These are phyloP conservation scores for Ballota nigra DNA, from an alignment of 257 asterid genomes.

Conservation along the genomic window DNA sequence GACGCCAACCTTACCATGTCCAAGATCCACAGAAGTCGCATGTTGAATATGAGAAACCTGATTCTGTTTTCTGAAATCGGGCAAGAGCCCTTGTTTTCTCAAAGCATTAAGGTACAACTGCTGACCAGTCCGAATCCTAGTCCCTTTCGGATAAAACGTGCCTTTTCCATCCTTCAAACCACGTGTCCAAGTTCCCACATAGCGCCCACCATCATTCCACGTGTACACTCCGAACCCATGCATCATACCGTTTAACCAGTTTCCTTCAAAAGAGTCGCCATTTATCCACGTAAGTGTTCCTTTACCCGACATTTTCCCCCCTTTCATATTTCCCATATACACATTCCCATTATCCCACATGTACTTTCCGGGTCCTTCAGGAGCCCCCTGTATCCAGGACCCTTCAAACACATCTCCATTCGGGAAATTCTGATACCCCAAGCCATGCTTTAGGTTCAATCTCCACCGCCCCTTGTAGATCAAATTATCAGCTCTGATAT, in stretches of 20 bases:
- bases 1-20: constrained; percentile 46
- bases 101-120: constrained; percentile 75
- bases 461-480: constrained; percentile 82
- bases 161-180: constrained; percentile 97
- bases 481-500: constrained; percentile 44
- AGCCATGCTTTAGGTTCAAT: constrained; percentile 83
- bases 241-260: constrained; percentile 78
- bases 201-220: constrained; percentile 82
- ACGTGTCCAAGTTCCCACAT: constrained; percentile 85
- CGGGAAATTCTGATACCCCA: constrained; percentile 81
- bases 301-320: constrained; percentile 84
- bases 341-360: constrained; percentile 81
- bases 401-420: constrained; percentile 83
- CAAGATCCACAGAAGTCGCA: constrained; percentile 54
- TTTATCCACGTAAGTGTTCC: constrained; percentile 94
- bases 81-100: constrained; percentile 82
- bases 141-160: constrained; percentile 82
- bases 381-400: constrained; percentile 89
- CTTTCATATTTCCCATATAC: constrained; percentile 83
- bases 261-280: constrained; percentile 84
- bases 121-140: constrained; percentile 60
- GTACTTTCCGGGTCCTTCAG: constrained; percentile 96
- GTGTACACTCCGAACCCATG: constrained; percentile 88
- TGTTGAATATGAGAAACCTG: constrained; percentile 78
- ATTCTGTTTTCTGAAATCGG: constrained; percentile 66